Evolutionary conservation across 331 rosid genomes (phyloP), one percentile per base, ranked within the genome.

Genomic region (Cydonia oblonga): DNA sequence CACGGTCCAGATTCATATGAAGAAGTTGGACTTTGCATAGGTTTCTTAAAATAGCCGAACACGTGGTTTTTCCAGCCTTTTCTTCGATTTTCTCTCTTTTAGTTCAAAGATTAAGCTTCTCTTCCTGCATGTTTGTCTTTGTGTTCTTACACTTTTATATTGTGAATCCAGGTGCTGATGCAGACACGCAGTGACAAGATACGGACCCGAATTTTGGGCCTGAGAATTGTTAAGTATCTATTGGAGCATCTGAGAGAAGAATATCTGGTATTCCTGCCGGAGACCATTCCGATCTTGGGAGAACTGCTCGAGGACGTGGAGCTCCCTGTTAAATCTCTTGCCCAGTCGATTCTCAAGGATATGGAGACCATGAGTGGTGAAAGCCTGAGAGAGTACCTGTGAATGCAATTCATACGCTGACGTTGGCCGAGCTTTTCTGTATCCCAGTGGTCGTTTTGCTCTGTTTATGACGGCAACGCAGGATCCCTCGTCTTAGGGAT

Each of bases 251-350:
- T 90, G 83, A 91, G 91, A 60, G 98, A 93, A 80, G 98, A 93
- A 72, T 93, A 90, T 75, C 74, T 87, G n/a, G 97, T 89, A 7
- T 81, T 90, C 16, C 60, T 90, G 76, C 84, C 96, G 2, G 96
- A 93, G 81, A 93, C 97, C 24, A 91, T 93, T 49, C 92, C 97
- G 26, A 89, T 91, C 91, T 87, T 93, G 2, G 88, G 90, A 20
- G 98, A 93, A 81, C 79, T 93, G 80, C 97, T 93, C 0, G 97
- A 93, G 85, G 98, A 93, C 70, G 87, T 88, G 57, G 97, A 91
- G 77, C 89, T 81, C 52, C 84, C 88, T n/a, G 97, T 93, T 74
- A 91, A 89, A 70, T 78, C 96, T 67, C 91, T 87, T 77, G 96
- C 98, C 4, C 97, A 93, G 56, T 96, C 91, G 53, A 83, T 91